A percentile compares a stretch with the other conserved stretches of the same genome.
Evolutionary conservation across 176 grass and related monocot species (phyloP).

Genomic region (maize (Zea mays)): Zm-B73-REFERENCE-NAM-5.0 NC_050105.1:136090001-136090500

Average conservation of each 20-base stretch:
- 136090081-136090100: neutral
- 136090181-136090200: neutral
- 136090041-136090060: conserved; percentile 32
- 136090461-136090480: neutral
- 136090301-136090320: conserved; percentile 65
- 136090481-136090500: neutral
- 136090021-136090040: neutral
- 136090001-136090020: neutral
- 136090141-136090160: conserved; percentile 16
- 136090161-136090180: neutral
- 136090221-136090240: conserved; percentile 66
- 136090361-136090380: conserved; percentile 57
- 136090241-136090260: conserved; percentile 68
- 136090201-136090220: neutral
- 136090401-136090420: conserved; percentile 83
- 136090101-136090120: conserved; percentile 16
- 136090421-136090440: too few relatives aligned
- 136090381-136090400: conserved; percentile 36
- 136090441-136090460: too few relatives aligned
- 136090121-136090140: conserved; percentile 21
- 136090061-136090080: neutral
- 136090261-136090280: conserved; percentile 89
- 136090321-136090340: conserved; percentile 81
- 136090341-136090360: conserved; percentile 70
- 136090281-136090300: conserved; percentile 84